Percentiles rank a stretch among this genome's conserved stretches.
Conservation (phyloP, 2,329 filamentous ascomycete genomes). For the Sarocladium strictum region DNA sequence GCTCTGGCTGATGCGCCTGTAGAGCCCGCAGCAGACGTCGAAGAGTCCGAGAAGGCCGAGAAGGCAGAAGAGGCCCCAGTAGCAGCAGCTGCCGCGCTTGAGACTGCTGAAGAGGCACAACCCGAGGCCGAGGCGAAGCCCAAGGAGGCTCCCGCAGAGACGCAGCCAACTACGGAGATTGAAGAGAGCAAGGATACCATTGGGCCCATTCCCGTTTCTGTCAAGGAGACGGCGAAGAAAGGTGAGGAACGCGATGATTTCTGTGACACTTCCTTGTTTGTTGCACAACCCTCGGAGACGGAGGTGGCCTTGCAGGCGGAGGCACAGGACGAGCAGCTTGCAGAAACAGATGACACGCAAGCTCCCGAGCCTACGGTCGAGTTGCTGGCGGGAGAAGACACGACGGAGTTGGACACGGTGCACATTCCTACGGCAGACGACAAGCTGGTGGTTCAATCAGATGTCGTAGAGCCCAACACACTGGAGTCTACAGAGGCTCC, state of each 20-base stretch:
- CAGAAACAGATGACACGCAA: not conserved
- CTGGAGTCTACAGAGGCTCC: not conserved
- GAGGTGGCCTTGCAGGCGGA: not conserved
- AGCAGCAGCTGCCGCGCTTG: not conserved
- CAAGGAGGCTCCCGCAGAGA: conserved; percentile 8
- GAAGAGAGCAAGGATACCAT: conserved; percentile 34
- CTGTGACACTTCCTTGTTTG: conserved; percentile 23
- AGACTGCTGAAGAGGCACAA: not conserved
- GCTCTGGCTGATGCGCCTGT: conserved; percentile 3
- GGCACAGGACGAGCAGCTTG: not conserved
- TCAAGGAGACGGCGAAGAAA: conserved; percentile 31
- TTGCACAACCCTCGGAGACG: conserved; percentile 5
- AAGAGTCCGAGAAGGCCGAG: conserved; percentile 1
- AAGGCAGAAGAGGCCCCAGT: conserved; percentile 8
- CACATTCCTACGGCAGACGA: not conserved
- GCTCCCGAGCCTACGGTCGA: not conserved
- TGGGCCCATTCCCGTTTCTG: conserved; percentile 29
- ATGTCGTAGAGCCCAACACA: not conserved
- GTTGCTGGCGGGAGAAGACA: not conserved
- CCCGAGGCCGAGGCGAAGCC: not conserved
- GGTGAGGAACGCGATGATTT: conserved; percentile 34
- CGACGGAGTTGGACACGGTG: not conserved
- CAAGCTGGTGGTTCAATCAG: not conserved
- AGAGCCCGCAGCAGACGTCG: not conserved
- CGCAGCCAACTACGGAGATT: conserved; percentile 18